phyloP scores from a whole-genome alignment of 306 rosid genomes.

The barrel medic (Medicago truncatula) region MtrunA17r5.0-ANR NC_053049.1:28679001-28679500 shows the following conservation, averaged over 20 bases:
- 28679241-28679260: slow-evolving; percentile 90
- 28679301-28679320: slow-evolving; percentile 46
- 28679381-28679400: slow-evolving; percentile 60
- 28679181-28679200: no score
- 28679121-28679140: not conserved
- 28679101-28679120: not conserved
- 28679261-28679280: slow-evolving; percentile 88
- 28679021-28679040: no score
- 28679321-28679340: slow-evolving; percentile 67
- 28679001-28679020: no score
- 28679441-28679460: slow-evolving; percentile 29
- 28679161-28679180: not conserved
- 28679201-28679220: no score
- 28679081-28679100: not conserved
- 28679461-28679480: slow-evolving; percentile 40
- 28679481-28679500: slow-evolving; percentile 58
- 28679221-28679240: slow-evolving; percentile 59
- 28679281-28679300: slow-evolving; percentile 57
- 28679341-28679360: slow-evolving; percentile 58
- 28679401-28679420: slow-evolving; percentile 41
- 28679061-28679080: not conserved
- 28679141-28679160: not conserved
- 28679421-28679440: slow-evolving; percentile 46
- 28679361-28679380: slow-evolving; percentile 75
- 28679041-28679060: not conserved